A percentile compares a stretch with the other conserved stretches of the same genome.
Evolutionary conservation across 2,329 filamentous ascomycete genomes (phyloP).

Genomic region (Ceratocystis lukuohia): DNA sequence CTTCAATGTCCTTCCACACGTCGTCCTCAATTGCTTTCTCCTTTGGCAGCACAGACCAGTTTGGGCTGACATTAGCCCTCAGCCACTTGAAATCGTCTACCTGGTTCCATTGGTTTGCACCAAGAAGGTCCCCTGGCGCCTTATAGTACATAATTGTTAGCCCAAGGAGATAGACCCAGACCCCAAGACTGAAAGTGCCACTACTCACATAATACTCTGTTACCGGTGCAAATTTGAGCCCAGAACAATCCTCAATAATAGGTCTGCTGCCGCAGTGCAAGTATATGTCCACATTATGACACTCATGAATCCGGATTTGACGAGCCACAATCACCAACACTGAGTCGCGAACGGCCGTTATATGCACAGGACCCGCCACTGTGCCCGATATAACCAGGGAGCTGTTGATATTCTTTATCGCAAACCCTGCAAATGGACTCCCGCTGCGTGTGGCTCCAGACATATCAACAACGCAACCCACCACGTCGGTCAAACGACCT

Average conservation of each 20-base stretch:
- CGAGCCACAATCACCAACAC: conserved; percentile 66
- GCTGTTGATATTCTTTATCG: conserved; percentile 53
- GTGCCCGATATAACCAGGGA: conserved; percentile 67
- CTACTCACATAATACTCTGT: conserved; percentile 49
- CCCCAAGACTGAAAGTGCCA: neutral
- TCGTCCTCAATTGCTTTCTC: conserved; percentile 44
- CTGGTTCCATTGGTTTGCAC: conserved; percentile 66
- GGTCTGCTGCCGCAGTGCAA: conserved; percentile 69
- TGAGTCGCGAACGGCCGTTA: conserved; percentile 60
- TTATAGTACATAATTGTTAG: conserved; percentile 12
- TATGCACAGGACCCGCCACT: conserved; percentile 67
- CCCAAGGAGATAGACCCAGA: neutral
- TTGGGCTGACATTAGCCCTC: conserved; percentile 70
- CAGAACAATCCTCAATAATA: conserved; percentile 81
- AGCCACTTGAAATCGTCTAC: conserved; percentile 98
- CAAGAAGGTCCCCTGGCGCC: conserved; percentile 12
- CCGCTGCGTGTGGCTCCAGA: conserved; percentile 45
- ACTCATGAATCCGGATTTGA: conserved; percentile 92
- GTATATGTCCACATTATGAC: conserved; percentile 68
- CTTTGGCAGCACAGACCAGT: conserved; percentile 62
- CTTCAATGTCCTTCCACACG: conserved; percentile 56
- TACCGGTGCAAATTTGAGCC: conserved; percentile 65
- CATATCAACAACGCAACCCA: conserved; percentile 66
- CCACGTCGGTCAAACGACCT: conserved; percentile 57
- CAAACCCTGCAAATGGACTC: conserved; percentile 54